Evolutionary conservation across 768 basidiomycete species (phyloP), one percentile per base, ranked within the genome.

Genomic region (Mrakia gelida): DNA sequence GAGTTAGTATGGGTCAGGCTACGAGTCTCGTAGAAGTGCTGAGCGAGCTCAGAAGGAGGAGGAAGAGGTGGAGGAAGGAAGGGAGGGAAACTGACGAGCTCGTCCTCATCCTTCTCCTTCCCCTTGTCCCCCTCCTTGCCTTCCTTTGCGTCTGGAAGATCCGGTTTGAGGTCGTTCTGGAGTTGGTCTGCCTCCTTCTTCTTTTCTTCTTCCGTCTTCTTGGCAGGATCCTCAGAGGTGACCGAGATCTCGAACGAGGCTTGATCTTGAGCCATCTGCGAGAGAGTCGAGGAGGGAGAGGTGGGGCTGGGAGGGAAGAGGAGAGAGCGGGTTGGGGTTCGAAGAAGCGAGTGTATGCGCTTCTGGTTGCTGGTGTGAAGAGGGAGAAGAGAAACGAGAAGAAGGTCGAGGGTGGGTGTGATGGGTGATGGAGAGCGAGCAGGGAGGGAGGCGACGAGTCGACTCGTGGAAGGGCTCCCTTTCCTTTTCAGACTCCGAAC

Each of bases 11-110:
- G 23, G 11, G 77, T 52, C 15, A 75, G 34, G 21, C 43, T 28
- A 45, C 38, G 28, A 6, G 38, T 15, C 45, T n/a, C 15, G 3
- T 0, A 67, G 2, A 11, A 38, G 4, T 8, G 38, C 38, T 65
- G 74, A 21, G 7, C 38, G 26, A 41, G 21, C 73, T n/a, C 23
- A 30, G 74, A 70, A n/a, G 61, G 28, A 30, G n/a, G 71, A 6
- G 32, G 26, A 32, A 49, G 26, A 63, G 49, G 54, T 54, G 26
- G 56, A 54, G 54, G 26, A 56, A 65, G 32, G 41, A 77, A 34
- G 72, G 68, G 21, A 59, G 28, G 45, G 45, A 45, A 52, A 88
- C 92, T 82, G 82, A 95, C 94, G 84, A 97, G 84, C 81, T 95
- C 90, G 34, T 81, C 82, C 77, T 87, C 86, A 9, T 84, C 86